These are phyloP conservation scores for Lycium barbarum DNA, from an alignment of 257 asterid genomes.

Conservation along the genomic window DNA sequence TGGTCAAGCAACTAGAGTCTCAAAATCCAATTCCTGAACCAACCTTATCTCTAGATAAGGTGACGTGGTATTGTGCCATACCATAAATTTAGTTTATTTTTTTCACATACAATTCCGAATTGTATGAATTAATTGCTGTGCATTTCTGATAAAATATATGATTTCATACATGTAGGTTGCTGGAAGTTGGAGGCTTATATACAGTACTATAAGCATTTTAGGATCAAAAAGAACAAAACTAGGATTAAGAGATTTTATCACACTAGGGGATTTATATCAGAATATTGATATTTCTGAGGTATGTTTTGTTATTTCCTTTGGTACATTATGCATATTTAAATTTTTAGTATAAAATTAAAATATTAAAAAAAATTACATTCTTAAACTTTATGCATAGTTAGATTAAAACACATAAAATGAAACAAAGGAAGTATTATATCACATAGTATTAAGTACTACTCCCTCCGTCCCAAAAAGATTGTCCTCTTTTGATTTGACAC, in stretches of 20 bases:
- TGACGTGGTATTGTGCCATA: conserved; percentile 29
- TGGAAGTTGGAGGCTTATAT: conserved; percentile 90
- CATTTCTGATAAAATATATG: conserved; percentile 21
- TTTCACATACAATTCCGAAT: neutral
- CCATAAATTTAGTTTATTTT: neutral
- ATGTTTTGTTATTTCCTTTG: conserved; percentile 14
- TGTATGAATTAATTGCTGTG: neutral
- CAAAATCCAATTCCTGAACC: conserved; percentile 84
- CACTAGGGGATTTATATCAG: conserved; percentile 76
- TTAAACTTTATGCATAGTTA: too few relatives aligned
- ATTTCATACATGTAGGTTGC: conserved; percentile 49
- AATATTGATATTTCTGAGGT: conserved; percentile 71
- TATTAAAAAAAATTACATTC: too few relatives aligned
- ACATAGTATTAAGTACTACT: neutral
- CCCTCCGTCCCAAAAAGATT: too few relatives aligned
- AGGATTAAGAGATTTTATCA: conserved; percentile 86
- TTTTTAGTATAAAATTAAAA: too few relatives aligned
- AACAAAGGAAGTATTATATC: neutral
- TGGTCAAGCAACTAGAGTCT: conserved; percentile 74
- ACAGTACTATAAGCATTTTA: conserved; percentile 77
- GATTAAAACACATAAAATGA: neutral
- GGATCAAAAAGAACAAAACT: conserved; percentile 90
- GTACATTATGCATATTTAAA: too few relatives aligned
- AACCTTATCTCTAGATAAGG: conserved; percentile 73
- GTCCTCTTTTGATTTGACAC: too few relatives aligned